phyloP scores from a whole-genome alignment of 148 eudicot genomes.

The Chenopodium formosanum region DNA sequence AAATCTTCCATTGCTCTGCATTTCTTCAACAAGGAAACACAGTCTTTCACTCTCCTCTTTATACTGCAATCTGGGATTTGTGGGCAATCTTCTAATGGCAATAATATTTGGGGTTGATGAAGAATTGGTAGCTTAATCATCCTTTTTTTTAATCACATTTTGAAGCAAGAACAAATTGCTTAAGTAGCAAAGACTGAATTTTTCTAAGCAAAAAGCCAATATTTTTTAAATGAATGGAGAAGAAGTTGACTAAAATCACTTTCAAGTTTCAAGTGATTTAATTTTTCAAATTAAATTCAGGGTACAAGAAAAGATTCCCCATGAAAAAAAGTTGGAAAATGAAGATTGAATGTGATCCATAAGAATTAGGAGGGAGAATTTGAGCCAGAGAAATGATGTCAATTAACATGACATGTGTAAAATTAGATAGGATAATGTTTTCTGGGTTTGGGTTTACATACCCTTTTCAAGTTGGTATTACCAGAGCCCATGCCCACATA shows the following conservation, averaged over 20 bases:
- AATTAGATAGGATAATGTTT: constrained; percentile 30
- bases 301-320: background rate
- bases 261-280: constrained; percentile 10
- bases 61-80: constrained; percentile 27
- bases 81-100: constrained; percentile 29
- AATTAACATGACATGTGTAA: constrained; percentile 8
- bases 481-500: no score
- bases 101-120: constrained; percentile 30
- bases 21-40: constrained; percentile 46
- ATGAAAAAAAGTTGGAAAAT: background rate
- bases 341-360: constrained; percentile 28
- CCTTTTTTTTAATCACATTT: constrained; percentile 22
- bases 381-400: constrained; percentile 23
- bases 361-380: constrained; percentile 28
- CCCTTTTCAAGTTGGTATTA: no score
- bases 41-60: constrained; percentile 41
- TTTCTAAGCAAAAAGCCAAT: background rate
- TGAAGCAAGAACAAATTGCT: background rate
- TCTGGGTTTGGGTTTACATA: constrained; percentile 9
- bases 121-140: constrained; percentile 45
- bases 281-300: background rate
- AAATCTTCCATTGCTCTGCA: constrained; percentile 51
- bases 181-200: background rate
- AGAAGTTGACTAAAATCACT: constrained; percentile 3
- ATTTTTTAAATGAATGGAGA: background rate